Conservation (phyloP, 208 protist genomes). For the Histomonas meleagridis region DNA sequence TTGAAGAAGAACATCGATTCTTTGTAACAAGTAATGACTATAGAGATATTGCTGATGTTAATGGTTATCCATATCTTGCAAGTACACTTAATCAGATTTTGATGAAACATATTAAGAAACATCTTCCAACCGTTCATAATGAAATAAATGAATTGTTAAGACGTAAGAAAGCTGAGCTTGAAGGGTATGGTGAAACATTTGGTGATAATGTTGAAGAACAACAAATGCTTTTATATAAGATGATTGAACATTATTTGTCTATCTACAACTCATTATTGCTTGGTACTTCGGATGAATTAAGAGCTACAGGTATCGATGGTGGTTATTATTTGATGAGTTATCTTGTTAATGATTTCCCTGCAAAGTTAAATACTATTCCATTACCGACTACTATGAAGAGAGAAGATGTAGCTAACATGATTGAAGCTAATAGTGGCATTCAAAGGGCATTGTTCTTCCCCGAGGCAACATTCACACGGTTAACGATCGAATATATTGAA, state of each 20-base stretch:
- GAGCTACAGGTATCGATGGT: not conserved
- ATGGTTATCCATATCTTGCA: slow-evolving; percentile 47
- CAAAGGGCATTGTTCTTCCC: slow-evolving; percentile 17
- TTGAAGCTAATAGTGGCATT: slow-evolving; percentile 20
- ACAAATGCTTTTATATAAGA: not conserved
- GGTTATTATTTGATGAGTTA: slow-evolving; percentile 9
- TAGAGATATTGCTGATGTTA: slow-evolving; percentile 42
- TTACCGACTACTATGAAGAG: not conserved
- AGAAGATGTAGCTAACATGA: not conserved
- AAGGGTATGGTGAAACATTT: slow-evolving; percentile 5
- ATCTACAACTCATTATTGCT: not conserved
- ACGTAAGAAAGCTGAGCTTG: slow-evolving; percentile 38
- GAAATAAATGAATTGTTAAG: slow-evolving; percentile 42
- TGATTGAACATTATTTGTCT: not conserved
- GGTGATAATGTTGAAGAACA: not conserved
- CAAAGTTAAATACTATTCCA: not conserved
- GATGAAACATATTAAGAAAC: slow-evolving; percentile 78
- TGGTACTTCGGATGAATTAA: not conserved
- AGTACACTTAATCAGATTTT: slow-evolving; percentile 60
- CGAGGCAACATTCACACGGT: not conserved
- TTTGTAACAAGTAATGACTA: slow-evolving; percentile 76
- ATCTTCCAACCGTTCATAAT: slow-evolving; percentile 72
- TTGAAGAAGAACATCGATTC: slow-evolving; percentile 57
- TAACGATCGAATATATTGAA: not conserved
- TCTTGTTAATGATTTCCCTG: not conserved